These are phyloP conservation scores for Phalaenopsis equestris DNA, from an alignment of 106 monocot species.

Conservation along the genomic window DNA sequence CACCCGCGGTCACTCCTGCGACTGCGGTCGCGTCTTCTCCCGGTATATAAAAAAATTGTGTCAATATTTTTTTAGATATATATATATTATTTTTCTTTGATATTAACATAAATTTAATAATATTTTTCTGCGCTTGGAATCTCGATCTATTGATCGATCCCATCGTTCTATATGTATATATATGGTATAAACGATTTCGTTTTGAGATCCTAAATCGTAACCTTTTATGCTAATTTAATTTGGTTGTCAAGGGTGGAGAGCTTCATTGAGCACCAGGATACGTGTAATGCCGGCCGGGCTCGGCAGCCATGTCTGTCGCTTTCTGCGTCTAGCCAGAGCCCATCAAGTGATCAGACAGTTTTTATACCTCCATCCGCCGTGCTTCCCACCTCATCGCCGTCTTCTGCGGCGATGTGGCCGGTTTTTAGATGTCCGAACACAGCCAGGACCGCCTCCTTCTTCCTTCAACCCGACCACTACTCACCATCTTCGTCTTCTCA, in stretches of 20 bases:
- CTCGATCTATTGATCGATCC: too few relatives aligned
- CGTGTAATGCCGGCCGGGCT: slow-evolving; percentile 28
- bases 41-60: slow-evolving; percentile 21
- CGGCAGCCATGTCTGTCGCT: slow-evolving; percentile 14
- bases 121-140: too few relatives aligned
- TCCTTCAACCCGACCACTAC: background rate
- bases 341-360: slow-evolving; percentile 33
- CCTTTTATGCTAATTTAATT: background rate
- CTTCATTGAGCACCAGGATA: slow-evolving; percentile 88
- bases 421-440: background rate
- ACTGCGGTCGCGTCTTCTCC: slow-evolving; percentile 95
- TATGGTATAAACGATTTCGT: too few relatives aligned
- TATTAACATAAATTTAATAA: too few relatives aligned
- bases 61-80: too few relatives aligned
- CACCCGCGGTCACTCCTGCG: slow-evolving; percentile 88
- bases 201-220: background rate
- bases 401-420: background rate
- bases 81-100: too few relatives aligned
- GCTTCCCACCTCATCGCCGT: background rate
- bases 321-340: slow-evolving; percentile 14
- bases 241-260: slow-evolving; percentile 45
- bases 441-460: background rate
- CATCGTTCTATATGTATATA: too few relatives aligned
- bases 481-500: background rate
- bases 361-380: slow-evolving; percentile 7